Evolutionary conservation across 345 rosid genomes (phyloP), one percentile per base, ranked within the genome.

Genomic region (Eucalyptus cloeziana): DNA sequence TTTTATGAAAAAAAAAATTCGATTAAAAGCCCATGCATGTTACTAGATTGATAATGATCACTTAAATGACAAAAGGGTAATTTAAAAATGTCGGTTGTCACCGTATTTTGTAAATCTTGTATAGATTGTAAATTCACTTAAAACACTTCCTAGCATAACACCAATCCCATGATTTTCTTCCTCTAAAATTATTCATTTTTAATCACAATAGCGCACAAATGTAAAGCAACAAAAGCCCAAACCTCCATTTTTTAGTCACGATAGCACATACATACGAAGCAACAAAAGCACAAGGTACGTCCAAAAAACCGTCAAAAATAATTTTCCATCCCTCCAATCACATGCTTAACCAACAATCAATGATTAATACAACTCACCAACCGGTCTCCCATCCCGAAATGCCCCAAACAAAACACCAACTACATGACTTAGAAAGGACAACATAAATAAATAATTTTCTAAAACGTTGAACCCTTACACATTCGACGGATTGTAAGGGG

Each of bases 401-500:
- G 25, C 81, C 44, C 11, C 81, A 17, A 71, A 19, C 24, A 21
- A 71, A 71, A 19, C 15, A 3, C 83, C 83, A 76, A 5, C 83
- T 21, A 76, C 47, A 10, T 37, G 24, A 10, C 47, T 76, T 6
- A 22, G 24, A 76, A 76, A 5, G 14, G 5, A 76, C 12, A 76
- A 10, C 22, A 10, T 19, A 37, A 71, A 33, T 37, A 37, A 71
- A 33, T 33, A 17, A 69, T 17, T 33, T 69, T 17, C 3, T 1
- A 69, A 9, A 1, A 17, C 3, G 14, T n/a, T n/a, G 5, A 31
- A 31, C 40, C 40, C 19, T 15, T 5, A 1, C 79, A 0, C 69
- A 13, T 62, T 27, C 8, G 1, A 6, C 25, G 0, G 1, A 52
- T 2, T 0, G 2, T 52, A 3, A 21, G 21, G 10, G 10, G 10